A percentile compares a stretch with the other conserved stretches of the same genome.
phyloP scores from a whole-genome alignment of 2,329 filamentous ascomycete species.

The Pseudopithomyces maydicus region DNA sequence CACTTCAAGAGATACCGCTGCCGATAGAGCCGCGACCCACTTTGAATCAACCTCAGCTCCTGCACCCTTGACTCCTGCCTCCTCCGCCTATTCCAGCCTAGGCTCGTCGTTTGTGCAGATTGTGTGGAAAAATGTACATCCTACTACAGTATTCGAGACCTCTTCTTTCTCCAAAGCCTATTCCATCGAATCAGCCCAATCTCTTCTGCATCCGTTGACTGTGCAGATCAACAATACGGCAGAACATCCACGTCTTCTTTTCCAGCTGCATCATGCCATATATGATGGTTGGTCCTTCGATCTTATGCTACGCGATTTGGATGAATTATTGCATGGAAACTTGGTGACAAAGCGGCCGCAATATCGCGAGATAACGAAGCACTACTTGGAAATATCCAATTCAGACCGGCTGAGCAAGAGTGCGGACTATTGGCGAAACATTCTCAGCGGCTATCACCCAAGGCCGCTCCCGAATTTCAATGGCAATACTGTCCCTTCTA shows the following conservation, averaged over 20 bases:
- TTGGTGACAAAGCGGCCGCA: slow-evolving; percentile 54
- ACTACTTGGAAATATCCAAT: slow-evolving; percentile 45
- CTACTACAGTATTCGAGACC: slow-evolving; percentile 52
- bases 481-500: slow-evolving; percentile 30
- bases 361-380: slow-evolving; percentile 65
- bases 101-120: slow-evolving; percentile 63
- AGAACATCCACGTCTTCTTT: slow-evolving; percentile 25
- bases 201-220: slow-evolving; percentile 63
- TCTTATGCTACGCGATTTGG: slow-evolving; percentile 71
- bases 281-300: slow-evolving; percentile 97
- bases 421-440: slow-evolving; percentile 70
- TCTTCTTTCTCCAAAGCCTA: slow-evolving; percentile 49
- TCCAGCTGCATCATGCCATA: slow-evolving; percentile 78
- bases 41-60: too few species aligned
- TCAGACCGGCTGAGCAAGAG: slow-evolving; percentile 10
- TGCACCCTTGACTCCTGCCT: too few species aligned
- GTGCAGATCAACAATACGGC: slow-evolving; percentile 58
- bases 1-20: too few species aligned
- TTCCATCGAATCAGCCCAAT: slow-evolving; percentile 39
- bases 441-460: slow-evolving; percentile 64
- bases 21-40: too few species aligned
- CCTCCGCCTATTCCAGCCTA: too few species aligned
- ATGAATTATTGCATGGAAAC: slow-evolving; percentile 51
- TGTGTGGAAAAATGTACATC: slow-evolving; percentile 61
- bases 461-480: slow-evolving; percentile 64